These are phyloP conservation scores for Gymnopilus dilepis DNA, from an alignment of 768 basidiomycete genomes.

Conservation along the genomic window DNA sequence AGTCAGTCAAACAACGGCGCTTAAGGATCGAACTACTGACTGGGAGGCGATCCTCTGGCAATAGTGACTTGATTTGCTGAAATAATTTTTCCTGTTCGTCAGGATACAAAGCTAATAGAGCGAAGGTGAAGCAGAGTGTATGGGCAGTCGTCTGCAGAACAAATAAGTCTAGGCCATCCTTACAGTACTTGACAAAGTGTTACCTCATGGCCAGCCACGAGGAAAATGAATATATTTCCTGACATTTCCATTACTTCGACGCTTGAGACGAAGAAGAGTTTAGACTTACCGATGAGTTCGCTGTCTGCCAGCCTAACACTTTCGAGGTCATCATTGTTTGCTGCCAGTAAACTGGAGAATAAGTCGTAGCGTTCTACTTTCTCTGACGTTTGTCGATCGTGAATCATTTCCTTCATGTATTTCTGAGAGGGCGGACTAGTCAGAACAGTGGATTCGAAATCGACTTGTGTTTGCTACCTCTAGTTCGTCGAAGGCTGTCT, in stretches of 20 bases:
- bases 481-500: conserved; percentile 46
- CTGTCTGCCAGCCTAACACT: conserved; percentile 38
- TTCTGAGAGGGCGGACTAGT: conserved; percentile 12
- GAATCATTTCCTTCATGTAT: conserved; percentile 59
- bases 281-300: conserved; percentile 41
- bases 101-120: conserved; percentile 46
- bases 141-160: conserved; percentile 38
- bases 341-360: conserved; percentile 53
- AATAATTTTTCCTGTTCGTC: conserved; percentile 52
- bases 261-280: background rate
- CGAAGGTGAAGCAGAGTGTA: conserved; percentile 46
- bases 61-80: conserved; percentile 39
- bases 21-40: conserved; percentile 28
- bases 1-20: background rate
- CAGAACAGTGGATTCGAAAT: background rate
- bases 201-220: conserved; percentile 66
- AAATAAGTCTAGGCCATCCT: conserved; percentile 42
- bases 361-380: conserved; percentile 52
- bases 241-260: background rate
- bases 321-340: conserved; percentile 43
- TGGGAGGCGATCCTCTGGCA: conserved; percentile 36
- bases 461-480: conserved; percentile 17
- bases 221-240: conserved; percentile 49
- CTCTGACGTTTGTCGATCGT: conserved; percentile 38
- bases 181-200: conserved; percentile 35